phyloP scores from a whole-genome alignment of 805 yeast species.

The Cyberlindnera mississippiensis region DNA sequence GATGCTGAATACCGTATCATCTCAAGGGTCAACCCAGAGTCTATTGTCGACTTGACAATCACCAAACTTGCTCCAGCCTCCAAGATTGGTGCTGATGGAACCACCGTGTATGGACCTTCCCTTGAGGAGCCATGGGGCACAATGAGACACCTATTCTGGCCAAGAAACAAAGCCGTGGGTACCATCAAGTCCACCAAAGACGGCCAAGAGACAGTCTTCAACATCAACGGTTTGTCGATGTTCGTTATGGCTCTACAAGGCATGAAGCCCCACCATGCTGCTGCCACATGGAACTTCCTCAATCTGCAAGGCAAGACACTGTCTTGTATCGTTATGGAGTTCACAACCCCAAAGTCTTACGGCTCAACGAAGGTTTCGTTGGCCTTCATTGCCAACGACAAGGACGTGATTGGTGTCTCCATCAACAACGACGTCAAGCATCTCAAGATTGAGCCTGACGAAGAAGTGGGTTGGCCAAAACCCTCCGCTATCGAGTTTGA shows the following conservation, averaged over 20 bases:
- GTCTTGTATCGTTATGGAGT: conserved; percentile 88
- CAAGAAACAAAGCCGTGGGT: conserved; percentile 74
- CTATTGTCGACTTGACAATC: conserved; percentile 66
- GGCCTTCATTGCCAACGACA: conserved; percentile 67
- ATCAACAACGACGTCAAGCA: conserved; percentile 64
- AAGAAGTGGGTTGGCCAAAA: conserved; percentile 80
- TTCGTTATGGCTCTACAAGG: conserved; percentile 97
- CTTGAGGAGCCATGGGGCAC: conserved; percentile 89
- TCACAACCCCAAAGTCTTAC: conserved; percentile 89
- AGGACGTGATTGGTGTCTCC: conserved; percentile 61
- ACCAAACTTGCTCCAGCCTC: conserved; percentile 69
- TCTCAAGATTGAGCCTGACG: conserved; percentile 51
- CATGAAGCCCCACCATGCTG: conserved; percentile 99
- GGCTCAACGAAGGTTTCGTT: conserved; percentile 76
- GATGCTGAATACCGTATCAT: conserved; percentile 51
- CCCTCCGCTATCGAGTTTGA: conserved; percentile 67
- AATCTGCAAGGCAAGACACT: conserved; percentile 76
- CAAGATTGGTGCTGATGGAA: conserved; percentile 86
- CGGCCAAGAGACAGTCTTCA: conserved; percentile 27
- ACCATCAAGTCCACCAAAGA: conserved; percentile 43
- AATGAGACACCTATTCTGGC: conserved; percentile 97
- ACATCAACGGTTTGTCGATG: conserved; percentile 50
- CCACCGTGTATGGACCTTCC: conserved; percentile 83
- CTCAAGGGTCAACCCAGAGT: conserved; percentile 63
- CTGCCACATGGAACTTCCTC: conserved; percentile 92